Percentiles rank a stretch among this genome's conserved stretches.
These are phyloP conservation scores for Paecilomyces formosus DNA, from an alignment of 2,329 filamentous ascomycete species.

Conservation along the genomic window DNA sequence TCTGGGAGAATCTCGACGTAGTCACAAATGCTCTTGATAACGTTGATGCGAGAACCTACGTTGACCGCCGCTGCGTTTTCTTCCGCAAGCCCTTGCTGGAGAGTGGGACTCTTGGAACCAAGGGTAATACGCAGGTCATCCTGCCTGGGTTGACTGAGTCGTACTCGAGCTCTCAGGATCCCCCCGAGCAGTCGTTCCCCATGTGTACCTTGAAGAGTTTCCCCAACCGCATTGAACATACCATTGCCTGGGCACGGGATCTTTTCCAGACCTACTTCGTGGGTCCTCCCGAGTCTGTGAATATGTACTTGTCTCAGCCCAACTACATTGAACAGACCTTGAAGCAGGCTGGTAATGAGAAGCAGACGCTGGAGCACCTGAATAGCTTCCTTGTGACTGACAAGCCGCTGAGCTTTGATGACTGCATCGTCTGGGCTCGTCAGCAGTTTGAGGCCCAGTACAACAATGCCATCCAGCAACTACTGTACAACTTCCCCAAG, in stretches of 20 bases:
- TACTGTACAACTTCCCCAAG: constrained; percentile 95
- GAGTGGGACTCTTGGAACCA: constrained; percentile 96
- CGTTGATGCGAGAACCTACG: constrained; percentile 91
- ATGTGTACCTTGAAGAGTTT: constrained; percentile 98
- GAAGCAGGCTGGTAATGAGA: constrained; percentile 92
- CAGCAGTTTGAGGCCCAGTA: constrained; percentile 93
- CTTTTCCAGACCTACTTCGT: constrained; percentile 92
- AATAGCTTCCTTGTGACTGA: constrained; percentile 86
- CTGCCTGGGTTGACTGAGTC: constrained; percentile 89
- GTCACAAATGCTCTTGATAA: constrained; percentile 98
- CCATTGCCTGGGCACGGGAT: constrained; percentile 95
- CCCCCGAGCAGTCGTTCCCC: constrained; percentile 95
- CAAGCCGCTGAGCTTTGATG: constrained; percentile 85
- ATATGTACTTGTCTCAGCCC: constrained; percentile 84
- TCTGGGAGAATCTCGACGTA: constrained; percentile 80
- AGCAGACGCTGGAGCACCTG: constrained; percentile 83
- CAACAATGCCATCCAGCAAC: constrained; percentile 91
- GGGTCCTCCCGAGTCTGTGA: constrained; percentile 87
- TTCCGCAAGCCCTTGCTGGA: constrained; percentile 96
- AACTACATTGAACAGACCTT: constrained; percentile 82
- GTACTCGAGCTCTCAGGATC: constrained; percentile 94
- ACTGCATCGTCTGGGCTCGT: constrained; percentile 94
- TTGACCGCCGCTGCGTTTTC: constrained; percentile 93
- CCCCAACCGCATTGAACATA: constrained; percentile 97
- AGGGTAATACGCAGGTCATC: constrained; percentile 96